phyloP scores from a whole-genome alignment of 345 rosid genomes.

The Hirschfeldia incana region DNA sequence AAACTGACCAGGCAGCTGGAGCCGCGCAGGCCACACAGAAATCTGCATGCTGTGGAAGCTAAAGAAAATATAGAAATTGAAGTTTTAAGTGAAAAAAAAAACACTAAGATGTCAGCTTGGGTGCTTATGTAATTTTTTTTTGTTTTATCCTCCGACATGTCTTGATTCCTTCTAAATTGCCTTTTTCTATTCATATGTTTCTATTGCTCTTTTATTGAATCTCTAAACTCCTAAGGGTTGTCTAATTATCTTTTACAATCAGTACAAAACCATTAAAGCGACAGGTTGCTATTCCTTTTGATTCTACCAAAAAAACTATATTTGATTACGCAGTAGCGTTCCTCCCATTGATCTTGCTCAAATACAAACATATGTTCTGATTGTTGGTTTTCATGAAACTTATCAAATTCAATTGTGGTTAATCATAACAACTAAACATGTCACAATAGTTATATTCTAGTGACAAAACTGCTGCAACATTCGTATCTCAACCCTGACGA shows the following conservation, averaged over 20 bases:
- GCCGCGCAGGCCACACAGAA: slow-evolving; percentile 44
- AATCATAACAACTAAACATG: neutral
- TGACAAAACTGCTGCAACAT: neutral
- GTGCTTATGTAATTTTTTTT: slow-evolving; percentile 36
- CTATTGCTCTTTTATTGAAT: neutral
- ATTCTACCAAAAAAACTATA: neutral
- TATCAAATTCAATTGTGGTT: neutral
- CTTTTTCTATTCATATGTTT: neutral
- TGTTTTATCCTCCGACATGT: slow-evolving; percentile 15
- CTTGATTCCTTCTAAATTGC: slow-evolving; percentile 24
- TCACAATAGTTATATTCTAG: neutral
- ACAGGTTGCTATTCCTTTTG: neutral
- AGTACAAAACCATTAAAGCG: neutral
- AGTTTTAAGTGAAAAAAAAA: slow-evolving; percentile 5
- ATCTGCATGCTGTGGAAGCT: slow-evolving; percentile 43
- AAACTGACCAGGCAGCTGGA: slow-evolving; percentile 41
- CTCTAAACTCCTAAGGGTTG: neutral
- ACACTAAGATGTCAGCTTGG: slow-evolving; percentile 20
- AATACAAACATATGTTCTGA: neutral
- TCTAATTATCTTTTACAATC: neutral
- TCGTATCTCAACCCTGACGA: slow-evolving; percentile 8
- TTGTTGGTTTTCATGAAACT: neutral
- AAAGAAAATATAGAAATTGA: neutral
- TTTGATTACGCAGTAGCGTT: neutral
- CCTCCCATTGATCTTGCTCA: neutral